phyloP scores from a whole-genome alignment of 768 basidiomycete genomes.

The Gautieria morchelliformis region DNA sequence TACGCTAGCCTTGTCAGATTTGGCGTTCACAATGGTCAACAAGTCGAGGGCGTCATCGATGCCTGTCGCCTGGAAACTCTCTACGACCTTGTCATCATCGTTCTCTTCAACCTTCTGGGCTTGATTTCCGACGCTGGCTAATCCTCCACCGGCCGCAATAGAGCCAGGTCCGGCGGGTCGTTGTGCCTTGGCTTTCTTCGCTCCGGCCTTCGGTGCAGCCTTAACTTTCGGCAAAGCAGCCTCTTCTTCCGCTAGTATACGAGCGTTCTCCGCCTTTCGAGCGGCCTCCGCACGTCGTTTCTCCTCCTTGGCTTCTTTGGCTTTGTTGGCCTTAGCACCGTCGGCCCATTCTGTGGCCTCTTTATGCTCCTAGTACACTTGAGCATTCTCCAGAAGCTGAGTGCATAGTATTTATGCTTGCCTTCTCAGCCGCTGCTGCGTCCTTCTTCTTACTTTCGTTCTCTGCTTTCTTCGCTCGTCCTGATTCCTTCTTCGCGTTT shows the following conservation, averaged over 20 bases:
- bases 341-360: slow-evolving; percentile 64
- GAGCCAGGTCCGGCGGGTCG: slow-evolving; percentile 77
- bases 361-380: slow-evolving; percentile 48
- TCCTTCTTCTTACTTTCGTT: slow-evolving; percentile 78
- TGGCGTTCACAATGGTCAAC: slow-evolving; percentile 79
- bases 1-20: slow-evolving; percentile 87
- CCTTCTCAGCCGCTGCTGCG: slow-evolving; percentile 50
- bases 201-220: slow-evolving; percentile 50
- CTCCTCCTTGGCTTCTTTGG: slow-evolving; percentile 66
- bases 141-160: slow-evolving; percentile 62
- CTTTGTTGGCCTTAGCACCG: slow-evolving; percentile 56
- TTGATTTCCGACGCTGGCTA: slow-evolving; percentile 19
- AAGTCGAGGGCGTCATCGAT: slow-evolving; percentile 88
- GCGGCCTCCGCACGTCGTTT: slow-evolving; percentile 74
- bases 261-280: slow-evolving; percentile 79
- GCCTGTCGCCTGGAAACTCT: slow-evolving; percentile 76
- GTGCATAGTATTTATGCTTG: slow-evolving; percentile 17
- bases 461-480: slow-evolving; percentile 85
- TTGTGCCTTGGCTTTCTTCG: slow-evolving; percentile 44
- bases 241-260: slow-evolving; percentile 85
- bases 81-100: slow-evolving; percentile 33
- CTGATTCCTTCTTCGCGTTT: slow-evolving; percentile 89
- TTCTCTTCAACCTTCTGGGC: slow-evolving; percentile 21
- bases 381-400: not conserved
- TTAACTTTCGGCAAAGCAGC: slow-evolving; percentile 52